These are phyloP conservation scores for Mrakia hoshinonis DNA, from an alignment of 768 basidiomycete species.

Conservation along the genomic window DNA sequence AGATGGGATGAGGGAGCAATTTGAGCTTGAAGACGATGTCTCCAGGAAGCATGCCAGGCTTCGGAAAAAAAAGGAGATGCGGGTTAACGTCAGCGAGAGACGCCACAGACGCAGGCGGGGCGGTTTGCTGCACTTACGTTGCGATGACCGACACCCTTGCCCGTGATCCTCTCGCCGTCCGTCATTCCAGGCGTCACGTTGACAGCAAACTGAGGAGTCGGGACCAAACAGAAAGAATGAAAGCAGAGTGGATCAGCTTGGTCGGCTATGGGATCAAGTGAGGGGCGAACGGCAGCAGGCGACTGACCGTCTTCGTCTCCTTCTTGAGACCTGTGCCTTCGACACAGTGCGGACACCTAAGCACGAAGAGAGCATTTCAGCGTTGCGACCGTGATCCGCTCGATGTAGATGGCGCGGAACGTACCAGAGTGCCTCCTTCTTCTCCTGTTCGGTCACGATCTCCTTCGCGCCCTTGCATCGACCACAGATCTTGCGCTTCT, in stretches of 20 bases:
- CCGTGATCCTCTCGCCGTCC: not conserved
- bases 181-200: not conserved
- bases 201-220: too few relatives aligned
- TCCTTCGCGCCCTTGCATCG: not conserved
- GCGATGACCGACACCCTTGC: not conserved
- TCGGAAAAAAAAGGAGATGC: not conserved
- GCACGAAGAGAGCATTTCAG: not conserved
- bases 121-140: not conserved
- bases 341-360: not conserved
- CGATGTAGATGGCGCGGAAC: not conserved
- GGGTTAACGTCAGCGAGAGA: not conserved
- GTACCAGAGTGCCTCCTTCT: not conserved
- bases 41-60: not conserved
- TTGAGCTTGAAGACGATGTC: not conserved
- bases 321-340: not conserved
- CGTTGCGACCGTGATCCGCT: not conserved
- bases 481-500: not conserved
- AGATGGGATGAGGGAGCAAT: not conserved
- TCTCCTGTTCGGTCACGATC: not conserved
- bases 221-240: too few relatives aligned
- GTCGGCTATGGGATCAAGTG: too few relatives aligned
- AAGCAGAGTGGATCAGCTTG: too few relatives aligned
- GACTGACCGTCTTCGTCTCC: not conserved
- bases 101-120: not conserved
- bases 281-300: too few relatives aligned